Evolutionary conservation across 495 filamentous ascomycete species (phyloP), one percentile per base, ranked within the genome.

Genomic region (Neurospora sp.): DNA sequence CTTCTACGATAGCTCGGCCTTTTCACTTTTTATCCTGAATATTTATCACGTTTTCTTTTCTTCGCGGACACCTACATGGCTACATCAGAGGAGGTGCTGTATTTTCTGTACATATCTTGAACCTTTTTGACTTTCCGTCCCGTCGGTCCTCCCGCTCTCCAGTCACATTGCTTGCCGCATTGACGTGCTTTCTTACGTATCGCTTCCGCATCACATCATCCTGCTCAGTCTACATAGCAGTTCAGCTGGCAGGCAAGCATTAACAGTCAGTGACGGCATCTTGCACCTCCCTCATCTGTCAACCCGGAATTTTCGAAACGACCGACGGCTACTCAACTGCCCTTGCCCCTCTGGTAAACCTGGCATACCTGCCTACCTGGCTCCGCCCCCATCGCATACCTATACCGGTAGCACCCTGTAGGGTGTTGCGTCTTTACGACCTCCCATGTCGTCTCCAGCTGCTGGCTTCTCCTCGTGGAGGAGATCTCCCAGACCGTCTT

Each of bases 401-500:
- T 61, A 61, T 14, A 31, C 12, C 53, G 53, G 14, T 65, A 65
- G 27, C 53, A 17, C 12, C 53, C 53, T 65, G 53, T 65, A 35
- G 53, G 53, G 14, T 35, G 53, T 65, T 65, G 53, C 27, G 27
- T 65, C 53, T 65, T 65, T 65, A 5, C 53, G 53, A 31, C 53
- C 53, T 35, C 27, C 31, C 59, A 81, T 81, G 79, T 79, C 79
- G 42, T 81, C 81, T 48, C 79, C 84, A 35, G 70, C 76, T 9
- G 53, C 0, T 70, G 78, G 78, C 22, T 80, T 82, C 73, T 77
- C 79, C 69, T 76, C 83, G 9, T 84, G 82, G 83, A 77, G 81
- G 73, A 79, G 77, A 35, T 35, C 53, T 65, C 53, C 53, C 70
- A 77, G 80, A 45, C 79, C 78, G 31, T 76, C 83, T 17, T 82